phyloP scores from a whole-genome alignment of 1,284 basidiomycete genomes.

The Gymnopus androsaceus region DNA sequence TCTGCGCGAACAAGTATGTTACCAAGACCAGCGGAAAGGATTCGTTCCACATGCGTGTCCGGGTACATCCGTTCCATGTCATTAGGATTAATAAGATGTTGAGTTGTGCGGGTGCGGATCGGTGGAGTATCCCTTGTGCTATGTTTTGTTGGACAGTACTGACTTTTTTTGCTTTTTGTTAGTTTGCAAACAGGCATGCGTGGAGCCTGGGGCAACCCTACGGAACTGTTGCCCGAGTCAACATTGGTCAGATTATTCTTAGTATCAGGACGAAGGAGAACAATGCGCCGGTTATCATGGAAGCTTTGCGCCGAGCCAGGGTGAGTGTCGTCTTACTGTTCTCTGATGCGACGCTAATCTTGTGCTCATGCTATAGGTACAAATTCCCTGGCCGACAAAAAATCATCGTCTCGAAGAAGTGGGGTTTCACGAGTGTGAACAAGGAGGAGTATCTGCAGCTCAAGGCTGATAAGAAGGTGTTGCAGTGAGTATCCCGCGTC shows the following conservation, averaged over 20 bases:
- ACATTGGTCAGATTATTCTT: slow-evolving; percentile 97
- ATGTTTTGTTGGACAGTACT: background rate
- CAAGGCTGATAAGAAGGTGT: slow-evolving; percentile 86
- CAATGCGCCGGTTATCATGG: slow-evolving; percentile 89
- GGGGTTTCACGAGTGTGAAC: slow-evolving; percentile 97
- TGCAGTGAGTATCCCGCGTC: slow-evolving; percentile 63
- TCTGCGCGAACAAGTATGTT: slow-evolving; percentile 99
- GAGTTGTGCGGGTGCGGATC: slow-evolving; percentile 98
- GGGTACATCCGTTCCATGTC: slow-evolving; percentile 98
- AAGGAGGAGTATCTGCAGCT: slow-evolving; percentile 88
- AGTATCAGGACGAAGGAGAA: slow-evolving; percentile 92
- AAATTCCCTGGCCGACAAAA: slow-evolving; percentile 99
- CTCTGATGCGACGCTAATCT: no score
- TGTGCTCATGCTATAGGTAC: no score
- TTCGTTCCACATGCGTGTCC: slow-evolving; percentile 97
- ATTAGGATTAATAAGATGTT: slow-evolving; percentile 99
- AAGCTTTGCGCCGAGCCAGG: slow-evolving; percentile 95
- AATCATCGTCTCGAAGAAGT: slow-evolving; percentile 97
- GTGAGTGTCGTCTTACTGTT: no score
- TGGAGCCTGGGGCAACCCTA: slow-evolving; percentile 99
- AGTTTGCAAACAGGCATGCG: slow-evolving; percentile 99
- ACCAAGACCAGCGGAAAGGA: slow-evolving; percentile 99
- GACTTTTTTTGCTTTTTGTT: slow-evolving; percentile 4
- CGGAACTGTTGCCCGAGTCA: slow-evolving; percentile 91
- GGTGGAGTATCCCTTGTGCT: slow-evolving; percentile 46